These are phyloP conservation scores for Fusarium nodosum DNA, from an alignment of 2,329 filamentous ascomycete genomes.

Conservation along the genomic window DNA sequence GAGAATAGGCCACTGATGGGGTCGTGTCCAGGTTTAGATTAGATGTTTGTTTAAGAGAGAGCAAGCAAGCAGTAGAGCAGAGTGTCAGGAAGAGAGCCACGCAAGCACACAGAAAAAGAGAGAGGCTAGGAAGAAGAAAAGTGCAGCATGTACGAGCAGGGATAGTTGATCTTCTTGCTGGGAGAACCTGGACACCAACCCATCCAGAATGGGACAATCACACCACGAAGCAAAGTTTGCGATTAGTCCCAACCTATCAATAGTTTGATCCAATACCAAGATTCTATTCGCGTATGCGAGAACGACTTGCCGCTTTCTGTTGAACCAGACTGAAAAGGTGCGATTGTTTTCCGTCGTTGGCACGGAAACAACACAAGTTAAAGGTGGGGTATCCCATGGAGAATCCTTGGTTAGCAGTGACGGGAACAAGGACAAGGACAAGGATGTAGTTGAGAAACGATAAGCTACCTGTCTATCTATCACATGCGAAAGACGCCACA, in stretches of 20 bases:
- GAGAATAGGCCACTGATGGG: conserved; percentile 37
- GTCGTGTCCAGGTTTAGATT: conserved; percentile 33
- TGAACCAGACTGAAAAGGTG: conserved; percentile 7
- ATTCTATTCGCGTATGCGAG: conserved; percentile 28
- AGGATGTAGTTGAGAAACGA: neutral
- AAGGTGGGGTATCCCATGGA: conserved; percentile 35
- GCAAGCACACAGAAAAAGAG: conserved; percentile 15
- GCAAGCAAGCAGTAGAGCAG: conserved; percentile 1
- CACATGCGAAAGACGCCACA: conserved; percentile 35
- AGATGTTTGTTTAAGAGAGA: conserved; percentile 18
- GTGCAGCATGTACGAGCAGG: conserved; percentile 25
- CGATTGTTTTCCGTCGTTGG: conserved; percentile 40
- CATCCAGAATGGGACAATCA: conserved; percentile 18
- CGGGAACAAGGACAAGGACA: conserved; percentile 31
- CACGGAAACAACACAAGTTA: conserved; percentile 6
- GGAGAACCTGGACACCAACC: conserved; percentile 5
- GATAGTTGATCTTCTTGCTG: conserved; percentile 19
- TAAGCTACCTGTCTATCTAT: conserved; percentile 6
- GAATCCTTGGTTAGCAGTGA: conserved; percentile 16
- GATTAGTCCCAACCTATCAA: conserved; percentile 31
- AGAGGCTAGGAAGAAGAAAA: conserved; percentile 15
- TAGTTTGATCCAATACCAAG: conserved; percentile 6
- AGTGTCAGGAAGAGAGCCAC: conserved; percentile 5
- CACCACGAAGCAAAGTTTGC: conserved; percentile 27
- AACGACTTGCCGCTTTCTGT: conserved; percentile 36